phyloP scores from a whole-genome alignment of 805 yeast species.

The Barnettozyma vustinii region DNA sequence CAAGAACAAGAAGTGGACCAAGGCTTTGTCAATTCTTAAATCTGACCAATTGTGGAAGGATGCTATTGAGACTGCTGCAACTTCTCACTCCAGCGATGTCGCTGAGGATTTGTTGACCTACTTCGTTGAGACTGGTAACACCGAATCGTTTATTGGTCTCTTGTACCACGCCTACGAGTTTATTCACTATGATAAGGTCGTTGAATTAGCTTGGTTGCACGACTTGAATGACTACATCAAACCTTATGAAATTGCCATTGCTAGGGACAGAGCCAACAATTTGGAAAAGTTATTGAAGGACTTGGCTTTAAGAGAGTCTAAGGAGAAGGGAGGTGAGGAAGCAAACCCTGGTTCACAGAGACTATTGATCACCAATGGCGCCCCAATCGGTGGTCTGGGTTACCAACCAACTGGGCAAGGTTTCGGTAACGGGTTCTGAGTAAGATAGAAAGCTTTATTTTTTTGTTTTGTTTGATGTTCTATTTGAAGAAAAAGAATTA shows the following conservation, averaged over 20 bases:
- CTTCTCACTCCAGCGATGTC: constrained; percentile 71
- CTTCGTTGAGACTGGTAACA: constrained; percentile 95
- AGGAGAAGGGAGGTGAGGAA: constrained; percentile 42
- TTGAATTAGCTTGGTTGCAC: constrained; percentile 90
- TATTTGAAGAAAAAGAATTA: neutral
- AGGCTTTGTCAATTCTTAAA: constrained; percentile 83
- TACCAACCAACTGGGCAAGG: constrained; percentile 70
- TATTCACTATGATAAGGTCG: constrained; percentile 74
- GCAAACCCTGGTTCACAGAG: constrained; percentile 56
- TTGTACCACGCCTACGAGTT: constrained; percentile 80
- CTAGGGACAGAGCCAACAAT: constrained; percentile 70
- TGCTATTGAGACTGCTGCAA: constrained; percentile 86
- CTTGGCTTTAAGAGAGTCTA: constrained; percentile 63
- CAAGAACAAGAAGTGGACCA: constrained; percentile 89
- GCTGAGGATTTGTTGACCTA: constrained; percentile 85
- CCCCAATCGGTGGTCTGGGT: constrained; percentile 43
- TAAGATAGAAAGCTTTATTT: neutral
- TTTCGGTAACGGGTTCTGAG: constrained; percentile 48
- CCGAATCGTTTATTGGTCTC: constrained; percentile 89
- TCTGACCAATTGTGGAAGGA: constrained; percentile 93
- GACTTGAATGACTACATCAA: constrained; percentile 76
- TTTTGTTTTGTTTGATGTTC: neutral
- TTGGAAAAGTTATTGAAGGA: constrained; percentile 63
- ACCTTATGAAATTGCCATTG: constrained; percentile 85
- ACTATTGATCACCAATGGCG: constrained; percentile 78